Percentiles rank a stretch among this genome's conserved stretches.
Conservation (phyloP, 192 early-diverging fungal genomes). For the Backusella tarrabulga region DNA sequence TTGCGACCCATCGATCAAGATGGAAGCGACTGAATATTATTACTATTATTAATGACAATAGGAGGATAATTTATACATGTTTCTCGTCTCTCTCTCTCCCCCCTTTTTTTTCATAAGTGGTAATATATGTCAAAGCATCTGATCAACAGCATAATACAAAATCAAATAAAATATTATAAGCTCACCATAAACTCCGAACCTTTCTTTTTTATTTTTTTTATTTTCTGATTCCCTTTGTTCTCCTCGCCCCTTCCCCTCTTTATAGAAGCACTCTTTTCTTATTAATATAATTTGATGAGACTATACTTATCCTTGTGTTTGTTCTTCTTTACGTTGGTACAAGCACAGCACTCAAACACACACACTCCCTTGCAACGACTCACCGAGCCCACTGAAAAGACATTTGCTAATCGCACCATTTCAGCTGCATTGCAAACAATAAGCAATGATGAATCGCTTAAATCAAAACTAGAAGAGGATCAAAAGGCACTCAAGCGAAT, state of each 20-base stretch:
- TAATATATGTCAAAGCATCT: too few species aligned
- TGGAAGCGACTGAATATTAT: too few species aligned
- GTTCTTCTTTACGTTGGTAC: background rate
- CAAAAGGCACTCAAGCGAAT: constrained; percentile 23
- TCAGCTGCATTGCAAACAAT: background rate
- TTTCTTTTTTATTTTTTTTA: background rate
- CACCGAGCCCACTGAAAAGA: background rate
- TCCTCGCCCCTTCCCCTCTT: background rate
- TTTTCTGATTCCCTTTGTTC: background rate
- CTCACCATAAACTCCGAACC: background rate
- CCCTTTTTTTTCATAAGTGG: too few species aligned
- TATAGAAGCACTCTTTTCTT: background rate
- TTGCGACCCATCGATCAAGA: too few species aligned
- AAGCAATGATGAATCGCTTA: background rate
- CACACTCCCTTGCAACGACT: background rate
- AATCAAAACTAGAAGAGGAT: constrained; percentile 22
- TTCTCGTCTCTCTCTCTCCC: too few species aligned
- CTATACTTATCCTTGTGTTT: background rate
- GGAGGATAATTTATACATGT: too few species aligned
- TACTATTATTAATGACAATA: too few species aligned
- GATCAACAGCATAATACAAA: too few species aligned
- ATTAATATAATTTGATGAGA: background rate
- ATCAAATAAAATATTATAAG: too few species aligned
- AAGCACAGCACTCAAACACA: background rate
- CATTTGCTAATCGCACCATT: background rate